Base-by-base conservation (phyloP, 2,329 filamentous ascomycete species). In the Triangularia setosa region DNA sequence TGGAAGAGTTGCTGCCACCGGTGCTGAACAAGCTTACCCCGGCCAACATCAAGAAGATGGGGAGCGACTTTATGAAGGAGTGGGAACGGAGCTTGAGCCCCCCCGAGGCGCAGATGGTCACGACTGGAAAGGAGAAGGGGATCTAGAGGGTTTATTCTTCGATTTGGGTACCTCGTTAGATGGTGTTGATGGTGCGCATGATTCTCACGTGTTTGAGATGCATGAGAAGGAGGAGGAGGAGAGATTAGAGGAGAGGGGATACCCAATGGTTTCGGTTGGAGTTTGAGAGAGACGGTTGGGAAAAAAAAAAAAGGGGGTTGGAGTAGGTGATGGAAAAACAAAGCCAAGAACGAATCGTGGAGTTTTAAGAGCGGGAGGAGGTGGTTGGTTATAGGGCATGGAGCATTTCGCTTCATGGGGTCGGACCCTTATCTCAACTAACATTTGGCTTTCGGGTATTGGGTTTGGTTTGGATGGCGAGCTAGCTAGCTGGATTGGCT, bases 21-120 rank as follows among this genome's bases (percentile, higher is more conserved):
- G 84, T 89, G 57, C 83, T 96, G 63, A 88, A 88, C 73, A 87
- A 89, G 68, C 78, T 93, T 52, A 85, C 87, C 8, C 90, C 93
- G 0, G 88, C 87, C 69, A 93, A 92, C 71, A 79, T 97, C 70
- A 91, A 92, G 74, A 85, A 87, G 40, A 94, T 91, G 0, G 91
- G 93, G n/a, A 90, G 88, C 35, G 90, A 90, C 67, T 82, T 97
- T 64, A 92, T 97, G 87, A 90, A 88, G 68, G 93, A 97, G 74
- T 96, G 92, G 91, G 94, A 98, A 79, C 91, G 87, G 75, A 91
- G 86, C 69, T 79, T 93, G 14, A 87, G 84, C 1, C 81, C 86
- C 33, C 79, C 83, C 0, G 63, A 23, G 11, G 33, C 35, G 1
- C 24, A 23, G 25, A 2, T 54, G 16, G 27, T 16, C 25, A 40